These are phyloP conservation scores for Bryoerythrophyllum caledonicum DNA, from an alignment of 225 moss, liverwort and hornwort species.

Conservation along the genomic window DNA sequence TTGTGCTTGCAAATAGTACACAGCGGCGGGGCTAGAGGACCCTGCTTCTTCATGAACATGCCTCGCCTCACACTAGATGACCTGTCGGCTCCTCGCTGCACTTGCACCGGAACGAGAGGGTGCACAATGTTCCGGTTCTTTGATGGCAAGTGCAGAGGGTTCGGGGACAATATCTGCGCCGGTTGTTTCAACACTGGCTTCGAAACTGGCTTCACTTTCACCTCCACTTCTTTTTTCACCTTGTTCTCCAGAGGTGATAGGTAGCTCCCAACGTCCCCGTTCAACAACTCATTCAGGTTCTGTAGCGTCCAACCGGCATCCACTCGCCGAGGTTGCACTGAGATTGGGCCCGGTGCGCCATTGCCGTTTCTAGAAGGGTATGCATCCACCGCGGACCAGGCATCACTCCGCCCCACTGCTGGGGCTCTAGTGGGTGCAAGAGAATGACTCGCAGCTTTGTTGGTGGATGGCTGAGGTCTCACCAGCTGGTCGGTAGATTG, in stretches of 20 bases:
- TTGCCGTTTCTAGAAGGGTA: constrained; percentile 38
- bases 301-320: constrained; percentile 51
- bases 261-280: constrained; percentile 40
- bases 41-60: constrained; percentile 41
- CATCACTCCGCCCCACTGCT: constrained; percentile 25
- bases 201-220: constrained; percentile 23
- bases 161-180: constrained; percentile 18
- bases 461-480: constrained; percentile 16
- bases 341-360: constrained; percentile 50
- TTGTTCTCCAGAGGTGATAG: constrained; percentile 16
- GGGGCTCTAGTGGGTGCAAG: constrained; percentile 20
- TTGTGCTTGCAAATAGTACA: constrained; percentile 65
- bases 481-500: constrained; percentile 30
- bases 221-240: constrained; percentile 26
- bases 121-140: constrained; percentile 27
- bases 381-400: constrained; percentile 34
- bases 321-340: constrained; percentile 60
- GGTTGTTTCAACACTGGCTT: constrained; percentile 32
- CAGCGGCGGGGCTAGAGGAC: constrained; percentile 51
- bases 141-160: constrained; percentile 11
- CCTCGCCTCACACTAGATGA: constrained; percentile 28
- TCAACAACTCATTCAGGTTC: constrained; percentile 47
- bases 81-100: constrained; percentile 26
- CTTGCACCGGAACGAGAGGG: constrained; percentile 17
- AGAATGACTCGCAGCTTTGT: constrained; percentile 19